phyloP scores from a whole-genome alignment of 306 rosid species.

The Rosa multiflora region DNA sequence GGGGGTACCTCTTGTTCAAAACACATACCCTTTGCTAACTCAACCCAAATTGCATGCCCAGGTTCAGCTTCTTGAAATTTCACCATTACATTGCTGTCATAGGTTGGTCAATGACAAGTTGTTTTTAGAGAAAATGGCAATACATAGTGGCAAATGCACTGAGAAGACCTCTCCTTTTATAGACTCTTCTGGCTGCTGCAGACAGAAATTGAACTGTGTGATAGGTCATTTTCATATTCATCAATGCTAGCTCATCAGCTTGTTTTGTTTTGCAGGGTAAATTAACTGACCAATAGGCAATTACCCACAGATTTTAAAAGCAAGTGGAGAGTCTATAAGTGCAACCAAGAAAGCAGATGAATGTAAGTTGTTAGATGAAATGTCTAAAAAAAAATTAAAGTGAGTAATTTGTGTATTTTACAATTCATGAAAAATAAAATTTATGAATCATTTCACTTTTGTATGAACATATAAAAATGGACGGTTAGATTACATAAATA shows the following conservation, averaged over 20 bases:
- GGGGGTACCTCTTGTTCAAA: not conserved
- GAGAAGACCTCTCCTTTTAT: not conserved
- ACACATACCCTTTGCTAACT: not conserved
- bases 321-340: not conserved
- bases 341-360: not conserved
- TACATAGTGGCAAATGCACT: not conserved
- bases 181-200: slow-evolving; percentile 5
- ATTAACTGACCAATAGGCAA: not conserved
- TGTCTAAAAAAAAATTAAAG: not conserved
- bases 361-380: not conserved
- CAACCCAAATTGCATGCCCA: not conserved
- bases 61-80: not conserved
- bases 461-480: not conserved
- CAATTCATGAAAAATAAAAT: not conserved
- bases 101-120: not conserved
- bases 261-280: not conserved
- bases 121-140: not conserved
- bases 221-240: not conserved
- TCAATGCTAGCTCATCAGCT: not conserved
- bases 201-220: not conserved
- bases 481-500: not conserved
- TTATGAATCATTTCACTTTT: not conserved
- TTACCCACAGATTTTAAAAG: not conserved
- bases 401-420: not conserved
- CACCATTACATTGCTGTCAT: not conserved